These are phyloP conservation scores for Vaccinium vitisidaea DNA, from an alignment of 148 eudicot genomes.

Conservation along the genomic window DNA sequence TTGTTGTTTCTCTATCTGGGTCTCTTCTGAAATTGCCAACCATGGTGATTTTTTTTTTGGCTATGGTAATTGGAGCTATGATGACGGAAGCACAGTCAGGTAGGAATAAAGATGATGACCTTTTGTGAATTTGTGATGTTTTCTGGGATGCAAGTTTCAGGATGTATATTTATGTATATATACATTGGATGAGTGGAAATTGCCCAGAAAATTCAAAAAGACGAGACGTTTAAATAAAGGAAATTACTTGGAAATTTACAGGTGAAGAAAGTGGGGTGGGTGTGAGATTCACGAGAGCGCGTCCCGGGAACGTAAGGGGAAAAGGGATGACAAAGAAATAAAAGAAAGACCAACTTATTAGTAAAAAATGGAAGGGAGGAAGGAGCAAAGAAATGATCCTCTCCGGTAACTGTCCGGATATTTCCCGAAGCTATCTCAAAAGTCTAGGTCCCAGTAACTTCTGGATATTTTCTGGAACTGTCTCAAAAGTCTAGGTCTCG, in stretches of 20 bases:
- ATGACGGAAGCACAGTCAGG: background rate
- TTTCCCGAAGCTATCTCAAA: no score
- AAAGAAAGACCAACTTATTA: no score
- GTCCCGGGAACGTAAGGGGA: background rate
- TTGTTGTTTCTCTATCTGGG: background rate
- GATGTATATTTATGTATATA: background rate
- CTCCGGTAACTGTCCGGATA: no score
- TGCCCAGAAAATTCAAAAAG: background rate
- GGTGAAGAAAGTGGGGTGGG: background rate
- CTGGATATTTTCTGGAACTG: no score
- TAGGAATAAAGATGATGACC: background rate
- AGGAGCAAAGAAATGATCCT: no score
- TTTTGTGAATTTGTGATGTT: background rate
- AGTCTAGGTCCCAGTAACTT: no score
- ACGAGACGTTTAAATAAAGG: background rate
- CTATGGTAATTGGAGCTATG: background rate
- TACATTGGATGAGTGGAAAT: background rate
- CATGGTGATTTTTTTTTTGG: background rate
- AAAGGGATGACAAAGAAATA: no score
- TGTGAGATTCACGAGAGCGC: no score
- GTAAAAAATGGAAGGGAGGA: no score
- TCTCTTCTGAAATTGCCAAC: background rate
- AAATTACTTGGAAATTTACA: background rate
- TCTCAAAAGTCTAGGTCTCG: no score
- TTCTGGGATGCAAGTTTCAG: background rate